Percentiles rank a stretch among this genome's conserved stretches.
These are phyloP conservation scores for Leishmania amazonensis DNA, from an alignment of 208 protist genomes.

Conservation along the genomic window DNA sequence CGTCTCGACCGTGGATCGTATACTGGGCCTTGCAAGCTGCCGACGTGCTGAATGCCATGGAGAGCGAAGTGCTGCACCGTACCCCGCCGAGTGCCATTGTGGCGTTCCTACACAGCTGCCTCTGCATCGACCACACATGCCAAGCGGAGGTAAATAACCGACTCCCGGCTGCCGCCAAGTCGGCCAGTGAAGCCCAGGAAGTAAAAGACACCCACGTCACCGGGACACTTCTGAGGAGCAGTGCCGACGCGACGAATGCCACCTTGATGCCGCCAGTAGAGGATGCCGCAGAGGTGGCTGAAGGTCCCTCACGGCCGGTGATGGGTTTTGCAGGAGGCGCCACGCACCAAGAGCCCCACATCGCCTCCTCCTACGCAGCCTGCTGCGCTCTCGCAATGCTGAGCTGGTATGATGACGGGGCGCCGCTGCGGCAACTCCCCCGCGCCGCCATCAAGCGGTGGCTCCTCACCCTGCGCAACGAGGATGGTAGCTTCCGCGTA, in stretches of 20 bases:
- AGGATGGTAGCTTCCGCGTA: conserved; percentile 84
- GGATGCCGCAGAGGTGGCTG: background rate
- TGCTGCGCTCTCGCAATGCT: conserved; percentile 80
- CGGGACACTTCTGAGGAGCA: background rate
- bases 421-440: conserved; percentile 48
- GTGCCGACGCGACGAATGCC: background rate
- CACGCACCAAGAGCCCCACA: conserved; percentile 68
- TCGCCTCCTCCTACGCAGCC: conserved; percentile 87
- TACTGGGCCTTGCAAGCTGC: conserved; percentile 85
- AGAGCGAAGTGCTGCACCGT: conserved; percentile 38
- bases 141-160: conserved; percentile 14
- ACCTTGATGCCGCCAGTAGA: background rate
- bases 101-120: conserved; percentile 54
- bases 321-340: conserved; percentile 88
- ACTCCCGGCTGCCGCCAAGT: background rate
- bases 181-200: background rate
- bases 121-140: conserved; percentile 37
- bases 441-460: conserved; percentile 85
- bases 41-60: conserved; percentile 64
- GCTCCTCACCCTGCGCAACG: conserved; percentile 72
- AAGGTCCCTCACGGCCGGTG: conserved; percentile 8
- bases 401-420: conserved; percentile 12
- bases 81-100: conserved; percentile 45
- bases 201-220: conserved; percentile 1
- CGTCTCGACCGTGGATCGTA: conserved; percentile 72